phyloP scores from a whole-genome alignment of 768 basidiomycete genomes.

The Clitopilus passeckerianus region DNA sequence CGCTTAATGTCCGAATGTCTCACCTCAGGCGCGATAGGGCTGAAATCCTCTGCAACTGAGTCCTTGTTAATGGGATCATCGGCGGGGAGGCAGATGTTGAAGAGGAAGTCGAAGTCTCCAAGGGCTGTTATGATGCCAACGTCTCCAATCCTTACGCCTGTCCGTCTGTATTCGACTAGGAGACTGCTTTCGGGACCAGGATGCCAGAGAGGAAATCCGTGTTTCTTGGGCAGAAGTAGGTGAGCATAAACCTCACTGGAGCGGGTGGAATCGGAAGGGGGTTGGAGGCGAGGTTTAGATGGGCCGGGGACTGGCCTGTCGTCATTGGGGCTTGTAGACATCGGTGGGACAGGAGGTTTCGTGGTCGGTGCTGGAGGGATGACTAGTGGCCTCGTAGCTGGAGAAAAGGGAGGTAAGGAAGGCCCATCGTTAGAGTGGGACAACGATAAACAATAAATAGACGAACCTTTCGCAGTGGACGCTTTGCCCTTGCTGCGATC shows the following conservation, averaged over 20 bases:
- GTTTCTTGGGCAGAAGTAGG: background rate
- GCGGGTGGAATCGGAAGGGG: background rate
- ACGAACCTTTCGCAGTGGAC: background rate
- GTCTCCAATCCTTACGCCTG: background rate
- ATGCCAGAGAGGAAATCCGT: background rate
- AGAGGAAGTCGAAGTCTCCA: conserved; percentile 3
- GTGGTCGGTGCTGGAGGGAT: background rate
- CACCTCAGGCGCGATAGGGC: background rate
- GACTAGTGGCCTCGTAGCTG: background rate
- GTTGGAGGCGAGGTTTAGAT: background rate
- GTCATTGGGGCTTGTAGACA: background rate
- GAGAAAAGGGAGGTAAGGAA: background rate
- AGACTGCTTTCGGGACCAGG: background rate
- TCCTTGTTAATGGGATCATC: background rate
- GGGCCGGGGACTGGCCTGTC: background rate
- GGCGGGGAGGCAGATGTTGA: background rate
- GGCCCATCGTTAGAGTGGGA: background rate
- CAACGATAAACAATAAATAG: background rate
- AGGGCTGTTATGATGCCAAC: background rate
- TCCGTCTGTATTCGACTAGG: background rate
- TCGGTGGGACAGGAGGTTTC: background rate
- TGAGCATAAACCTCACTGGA: background rate
- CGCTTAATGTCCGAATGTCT: background rate
- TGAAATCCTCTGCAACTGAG: background rate
- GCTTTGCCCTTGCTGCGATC: background rate